Conservation (phyloP, 306 rosid species). For the Inga oerstediana region DNA sequence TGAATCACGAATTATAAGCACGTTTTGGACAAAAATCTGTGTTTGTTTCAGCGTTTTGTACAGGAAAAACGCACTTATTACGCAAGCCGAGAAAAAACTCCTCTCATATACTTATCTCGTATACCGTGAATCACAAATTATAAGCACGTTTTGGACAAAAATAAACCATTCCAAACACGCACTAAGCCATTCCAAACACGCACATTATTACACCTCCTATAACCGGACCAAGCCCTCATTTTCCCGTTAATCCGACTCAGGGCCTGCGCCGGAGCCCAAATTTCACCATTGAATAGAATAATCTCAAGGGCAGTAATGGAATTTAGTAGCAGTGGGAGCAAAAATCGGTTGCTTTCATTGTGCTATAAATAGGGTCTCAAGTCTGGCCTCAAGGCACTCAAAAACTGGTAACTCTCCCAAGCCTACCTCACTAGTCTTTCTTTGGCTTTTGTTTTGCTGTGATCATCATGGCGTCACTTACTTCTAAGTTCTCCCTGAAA, state of each 20-base stretch:
- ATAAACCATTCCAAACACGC: too few species aligned
- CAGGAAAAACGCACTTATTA: too few species aligned
- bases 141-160: too few species aligned
- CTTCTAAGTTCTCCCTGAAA: slow-evolving; percentile 21
- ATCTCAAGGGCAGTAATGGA: background rate
- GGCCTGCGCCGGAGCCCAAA: background rate
- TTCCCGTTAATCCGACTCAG: background rate
- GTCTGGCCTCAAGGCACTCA: background rate
- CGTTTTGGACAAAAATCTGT: too few species aligned
- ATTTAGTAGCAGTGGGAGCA: background rate
- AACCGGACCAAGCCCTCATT: background rate
- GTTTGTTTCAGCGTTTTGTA: too few species aligned
- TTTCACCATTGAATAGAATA: background rate
- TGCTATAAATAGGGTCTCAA: background rate
- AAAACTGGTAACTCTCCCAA: background rate
- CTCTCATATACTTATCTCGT: too few species aligned
- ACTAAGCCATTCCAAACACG: too few species aligned
- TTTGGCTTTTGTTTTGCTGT: background rate
- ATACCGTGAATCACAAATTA: too few species aligned
- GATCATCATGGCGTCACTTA: background rate
- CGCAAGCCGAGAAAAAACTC: too few species aligned
- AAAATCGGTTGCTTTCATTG: background rate
- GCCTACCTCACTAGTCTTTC: background rate
- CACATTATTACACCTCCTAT: too few species aligned
- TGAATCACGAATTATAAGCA: too few species aligned